Evolutionary conservation across 257 asterid genomes (phyloP), one percentile per base, ranked within the genome.

Genomic region (Perilla frutescens): DNA sequence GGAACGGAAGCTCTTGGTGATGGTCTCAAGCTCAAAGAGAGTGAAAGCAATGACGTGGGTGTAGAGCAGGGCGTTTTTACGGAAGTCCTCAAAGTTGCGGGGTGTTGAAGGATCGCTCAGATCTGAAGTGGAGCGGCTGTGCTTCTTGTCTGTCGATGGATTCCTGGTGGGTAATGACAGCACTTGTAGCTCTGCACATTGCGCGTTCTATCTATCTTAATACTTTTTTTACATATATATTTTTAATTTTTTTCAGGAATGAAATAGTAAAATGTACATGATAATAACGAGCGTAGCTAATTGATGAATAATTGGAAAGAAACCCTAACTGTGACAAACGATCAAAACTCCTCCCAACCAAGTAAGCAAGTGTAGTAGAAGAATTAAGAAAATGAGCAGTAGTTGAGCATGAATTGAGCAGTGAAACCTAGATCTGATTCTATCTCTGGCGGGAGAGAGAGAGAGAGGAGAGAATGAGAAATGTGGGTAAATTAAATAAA

Each of bases 1-100:
- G 6, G 98, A 92, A 62, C 99, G 98, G 83, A 95, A 95, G 80
- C 97, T 87, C 83, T 95, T 95, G 73, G 99, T 95, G 80, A 92
- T 90, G 62, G 99, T 92, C 82, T 95, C 98, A 1, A 95, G 96
- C 90, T 95, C 99, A 62, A 90, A 95, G 44, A 95, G 86, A 13
- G 98, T 90, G 83, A 95, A 95, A 7, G 97, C 86, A 59, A 92
- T 92, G 66, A 95, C 95, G 78, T 95, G 93, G 20, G 97, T 90
- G 80, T 95, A 93, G 34, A 89, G 92, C 50, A 80, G 61, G 62
- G 92, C 80, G 81, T 88, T 87, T 74, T 82, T 88, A 49, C 92
- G 85, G 54, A 86, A 88, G 76, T 93, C 97, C 82, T 93, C 96
- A n/a, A 87, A 76, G 76, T 81, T 84, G 47, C 89, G 91, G 1